Base-by-base conservation (phyloP, 176 grass and related monocot species). In the Carex parvula region DNA sequence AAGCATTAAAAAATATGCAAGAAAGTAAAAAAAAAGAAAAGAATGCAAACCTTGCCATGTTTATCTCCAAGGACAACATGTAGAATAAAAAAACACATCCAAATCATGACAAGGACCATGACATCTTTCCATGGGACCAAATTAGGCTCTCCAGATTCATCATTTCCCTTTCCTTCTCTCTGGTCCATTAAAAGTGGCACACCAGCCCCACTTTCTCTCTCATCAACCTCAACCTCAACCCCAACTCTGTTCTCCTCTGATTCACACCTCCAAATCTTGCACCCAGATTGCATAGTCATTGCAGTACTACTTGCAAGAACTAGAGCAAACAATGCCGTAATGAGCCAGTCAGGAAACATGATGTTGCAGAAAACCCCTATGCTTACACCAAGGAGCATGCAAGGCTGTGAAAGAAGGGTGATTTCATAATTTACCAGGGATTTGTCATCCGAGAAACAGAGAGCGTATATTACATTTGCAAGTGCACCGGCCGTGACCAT, bases 331-430 rank as follows among this genome's bases (percentile, higher is more conserved):
- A 92, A 64, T 64, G 17, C 86, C 18, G 90, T 94, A 88, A 97
- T 92, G 66, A 97, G 90, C 94, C 94, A 97, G 52, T 97, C 94
- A 4, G 94, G 94, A 84, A 94, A 94, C 83, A 89, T 83, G 65
- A 94, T 61, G 83, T 97, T 97, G 88, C 90, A 94, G 22, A 91
- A 57, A 22, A 97, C 91, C 57, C 94, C 94, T 83, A 94, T 39
- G 83, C 92, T 97, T 17, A 97, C 92, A 13, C 92, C 94, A 52
- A 97, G 86, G 8, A 94, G 88, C 83, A 97, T 91, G 87, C 90
- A 86, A 60, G 94, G 88, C 87, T 97, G 83, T 58, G 91, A 94
- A 15, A 88, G 84, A 32, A 97, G 90, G 26, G 88, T 83, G 73
- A 97, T 88, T 70, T 94, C 88, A 67, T 94, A 97, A 84, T 90